phyloP scores from a whole-genome alignment of 2,329 filamentous ascomycete species.

The Beauveria varroae region DNA sequence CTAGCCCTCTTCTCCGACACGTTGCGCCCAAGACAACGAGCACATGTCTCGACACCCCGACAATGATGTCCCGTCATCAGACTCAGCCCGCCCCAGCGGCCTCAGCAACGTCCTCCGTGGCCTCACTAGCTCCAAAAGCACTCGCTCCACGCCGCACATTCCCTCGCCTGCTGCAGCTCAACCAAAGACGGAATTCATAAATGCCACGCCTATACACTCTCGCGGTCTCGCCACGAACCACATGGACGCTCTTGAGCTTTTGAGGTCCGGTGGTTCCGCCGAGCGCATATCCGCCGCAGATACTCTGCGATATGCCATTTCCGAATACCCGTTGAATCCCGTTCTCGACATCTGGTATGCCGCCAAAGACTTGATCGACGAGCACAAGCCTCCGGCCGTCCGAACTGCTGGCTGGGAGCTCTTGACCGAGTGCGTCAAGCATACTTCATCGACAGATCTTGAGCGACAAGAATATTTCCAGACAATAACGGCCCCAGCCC shows the following conservation, averaged over 20 bases:
- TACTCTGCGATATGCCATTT: conserved; percentile 47
- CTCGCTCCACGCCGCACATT: conserved; percentile 41
- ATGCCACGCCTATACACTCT: conserved; percentile 31
- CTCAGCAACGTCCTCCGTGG: conserved; percentile 58
- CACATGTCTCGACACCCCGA: conserved; percentile 55
- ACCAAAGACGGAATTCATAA: conserved; percentile 37
- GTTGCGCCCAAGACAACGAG: conserved; percentile 25
- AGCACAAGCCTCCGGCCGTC: conserved; percentile 43
- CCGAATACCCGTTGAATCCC: conserved; percentile 51
- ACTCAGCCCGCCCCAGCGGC: conserved; percentile 47
- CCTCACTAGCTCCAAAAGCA: conserved; percentile 47
- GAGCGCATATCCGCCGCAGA: conserved; percentile 52
- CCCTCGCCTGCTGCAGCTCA: conserved; percentile 30
- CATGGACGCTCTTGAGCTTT: conserved; percentile 44
- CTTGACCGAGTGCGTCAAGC: conserved; percentile 57
- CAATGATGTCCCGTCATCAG: conserved; percentile 48
- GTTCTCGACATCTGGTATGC: conserved; percentile 59
- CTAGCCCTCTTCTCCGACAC: not conserved
- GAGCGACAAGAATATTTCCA: conserved; percentile 60
- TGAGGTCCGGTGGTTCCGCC: conserved; percentile 43
- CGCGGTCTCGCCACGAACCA: conserved; percentile 44
- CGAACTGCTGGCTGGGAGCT: conserved; percentile 59
- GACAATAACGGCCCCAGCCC: conserved; percentile 48
- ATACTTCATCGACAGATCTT: conserved; percentile 54
- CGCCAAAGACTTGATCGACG: conserved; percentile 56